Base-by-base conservation (phyloP, 345 rosid species). In the Euphorbia pulcherrima region DNA sequence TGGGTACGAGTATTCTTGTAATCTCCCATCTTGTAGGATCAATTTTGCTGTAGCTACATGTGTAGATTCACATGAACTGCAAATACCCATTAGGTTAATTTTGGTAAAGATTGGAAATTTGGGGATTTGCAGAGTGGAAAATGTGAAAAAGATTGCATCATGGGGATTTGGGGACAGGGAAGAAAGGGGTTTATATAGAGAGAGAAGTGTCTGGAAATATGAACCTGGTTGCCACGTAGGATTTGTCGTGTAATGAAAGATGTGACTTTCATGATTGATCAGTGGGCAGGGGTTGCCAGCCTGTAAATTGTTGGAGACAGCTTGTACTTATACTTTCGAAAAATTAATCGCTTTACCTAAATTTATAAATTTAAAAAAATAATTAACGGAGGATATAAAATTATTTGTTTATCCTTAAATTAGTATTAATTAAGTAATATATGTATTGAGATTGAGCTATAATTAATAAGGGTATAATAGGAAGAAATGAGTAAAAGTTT, bases 31-130 rank as follows among this genome's bases (percentile, higher is more conserved):
- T 37, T 86, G 87, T 4, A 87, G 77, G 40, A 95, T 80, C 67
- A 95, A 74, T 78, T 95, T 95, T 12, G 94, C 97, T 13, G 99
- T 88, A 5, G 92, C 86, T 0, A 87, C 85, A 50, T 75, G 84
- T 8, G 84, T 80, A 8, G 92, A 77, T 58, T 94, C 93, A 68
- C 85, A 83, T 4, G 99, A 95, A 72, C 80, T 86, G 79, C 99
- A 95, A 46, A 86, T 85, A 20, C 99, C 99, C 99, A 95, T 95
- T 10, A 63, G 8, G 1, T 28, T 21, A 44, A 40, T 7, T 16
- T 20, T 24, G 9, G 13, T 6, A 26, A 24, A 41, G 66, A 40
- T 23, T 11, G 8, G 17, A 56, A 56, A 1, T 27, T 14, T 29
- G 30, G 30, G 27, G 59, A 27, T 27, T 5, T 56, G 30, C 2